These are phyloP conservation scores for Mrakia gelida DNA, from an alignment of 768 basidiomycete species.

Conservation along the genomic window DNA sequence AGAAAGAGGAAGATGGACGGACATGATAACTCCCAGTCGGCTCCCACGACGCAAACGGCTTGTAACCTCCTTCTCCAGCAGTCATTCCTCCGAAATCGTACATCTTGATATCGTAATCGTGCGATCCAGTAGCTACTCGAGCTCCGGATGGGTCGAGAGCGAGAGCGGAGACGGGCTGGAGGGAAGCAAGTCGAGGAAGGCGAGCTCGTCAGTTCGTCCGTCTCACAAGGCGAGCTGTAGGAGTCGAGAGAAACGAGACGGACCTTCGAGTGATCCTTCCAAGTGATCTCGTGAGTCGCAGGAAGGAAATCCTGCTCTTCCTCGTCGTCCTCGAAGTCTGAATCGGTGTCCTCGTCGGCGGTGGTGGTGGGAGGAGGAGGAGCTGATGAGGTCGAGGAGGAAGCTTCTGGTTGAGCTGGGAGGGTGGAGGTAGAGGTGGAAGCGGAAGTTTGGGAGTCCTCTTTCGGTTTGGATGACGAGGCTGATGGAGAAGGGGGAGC, in stretches of 20 bases:
- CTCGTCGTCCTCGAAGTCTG: slow-evolving; percentile 45
- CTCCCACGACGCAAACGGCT: slow-evolving; percentile 96
- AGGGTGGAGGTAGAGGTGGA: not conserved
- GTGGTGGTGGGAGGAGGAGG: not conserved
- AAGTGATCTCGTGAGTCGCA: slow-evolving; percentile 77
- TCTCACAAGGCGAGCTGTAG: not conserved
- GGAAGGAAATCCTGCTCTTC: slow-evolving; percentile 61
- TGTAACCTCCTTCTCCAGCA: slow-evolving; percentile 53
- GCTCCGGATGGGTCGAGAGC: slow-evolving; percentile 92
- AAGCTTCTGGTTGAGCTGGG: slow-evolving; percentile 17
- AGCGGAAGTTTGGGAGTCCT: not conserved
- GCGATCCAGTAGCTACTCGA: slow-evolving; percentile 80
- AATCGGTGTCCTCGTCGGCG: slow-evolving; percentile 34
- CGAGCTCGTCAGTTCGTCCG: not conserved
- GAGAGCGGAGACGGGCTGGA: slow-evolving; percentile 76
- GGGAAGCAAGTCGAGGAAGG: not conserved
- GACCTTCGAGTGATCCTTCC: slow-evolving; percentile 90
- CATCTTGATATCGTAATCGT: slow-evolving; percentile 96
- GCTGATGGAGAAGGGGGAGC: not conserved
- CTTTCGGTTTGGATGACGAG: not conserved
- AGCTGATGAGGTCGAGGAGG: slow-evolving; percentile 17
- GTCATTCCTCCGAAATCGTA: slow-evolving; percentile 99
- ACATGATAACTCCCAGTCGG: slow-evolving; percentile 90
- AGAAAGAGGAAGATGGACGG: slow-evolving; percentile 34
- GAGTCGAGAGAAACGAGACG: slow-evolving; percentile 10